Evolutionary conservation across 306 rosid species (phyloP).

Genomic region (Quercus variabilis): DNA sequence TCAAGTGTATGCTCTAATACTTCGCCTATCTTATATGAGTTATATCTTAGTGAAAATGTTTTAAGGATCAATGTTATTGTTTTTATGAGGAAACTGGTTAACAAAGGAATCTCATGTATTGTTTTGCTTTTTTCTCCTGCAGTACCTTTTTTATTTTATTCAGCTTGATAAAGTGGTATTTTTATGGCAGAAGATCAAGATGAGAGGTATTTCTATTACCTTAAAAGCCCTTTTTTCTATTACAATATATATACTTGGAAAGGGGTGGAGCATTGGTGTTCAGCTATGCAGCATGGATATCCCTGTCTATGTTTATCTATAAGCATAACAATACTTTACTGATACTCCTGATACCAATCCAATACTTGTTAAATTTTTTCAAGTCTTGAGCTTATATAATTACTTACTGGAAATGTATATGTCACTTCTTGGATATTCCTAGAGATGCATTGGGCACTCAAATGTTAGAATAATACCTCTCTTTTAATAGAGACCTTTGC

Average conservation of each 20-base stretch:
- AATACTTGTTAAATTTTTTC: background rate
- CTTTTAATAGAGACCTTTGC: background rate
- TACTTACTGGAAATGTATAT: background rate
- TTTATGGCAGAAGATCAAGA: conserved; percentile 14
- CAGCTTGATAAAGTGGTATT: conserved; percentile 36
- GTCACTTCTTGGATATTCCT: background rate
- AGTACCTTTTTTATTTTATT: conserved; percentile 76
- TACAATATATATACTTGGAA: background rate
- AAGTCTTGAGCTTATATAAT: background rate
- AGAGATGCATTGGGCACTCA: background rate
- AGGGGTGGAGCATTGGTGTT: background rate
- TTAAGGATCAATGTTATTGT: background rate
- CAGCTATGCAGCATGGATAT: background rate
- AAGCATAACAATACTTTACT: background rate
- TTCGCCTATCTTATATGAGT: background rate
- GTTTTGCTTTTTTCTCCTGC: conserved; percentile 27
- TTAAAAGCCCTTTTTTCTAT: conserved; percentile 1
- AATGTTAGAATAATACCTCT: background rate
- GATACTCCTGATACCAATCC: background rate
- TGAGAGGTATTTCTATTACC: conserved; percentile 40
- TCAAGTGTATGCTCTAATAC: background rate
- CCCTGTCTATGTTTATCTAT: background rate
- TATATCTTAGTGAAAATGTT: background rate
- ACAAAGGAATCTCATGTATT: conserved; percentile 13
- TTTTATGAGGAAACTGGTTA: background rate